Conservation (phyloP, 83 land plant species). For the Thuja plicata region DNA sequence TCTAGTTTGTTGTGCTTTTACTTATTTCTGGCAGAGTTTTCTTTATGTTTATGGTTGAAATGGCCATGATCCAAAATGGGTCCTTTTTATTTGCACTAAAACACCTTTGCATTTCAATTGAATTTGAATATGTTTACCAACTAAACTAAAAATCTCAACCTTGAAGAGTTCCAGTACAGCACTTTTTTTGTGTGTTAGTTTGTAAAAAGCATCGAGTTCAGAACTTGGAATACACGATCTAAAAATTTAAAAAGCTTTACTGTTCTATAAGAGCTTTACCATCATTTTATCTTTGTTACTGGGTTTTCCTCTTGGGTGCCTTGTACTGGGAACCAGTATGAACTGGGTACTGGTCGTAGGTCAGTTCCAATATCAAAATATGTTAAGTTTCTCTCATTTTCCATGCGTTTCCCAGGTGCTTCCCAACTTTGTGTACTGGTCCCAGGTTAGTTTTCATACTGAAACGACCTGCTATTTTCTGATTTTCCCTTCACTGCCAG, state of each 20-base stretch:
- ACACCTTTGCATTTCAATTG: neutral
- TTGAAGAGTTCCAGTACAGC: neutral
- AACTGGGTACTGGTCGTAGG: too few species aligned
- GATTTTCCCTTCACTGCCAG: too few species aligned
- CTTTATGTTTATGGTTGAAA: neutral
- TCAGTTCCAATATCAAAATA: too few species aligned
- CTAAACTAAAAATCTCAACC: neutral
- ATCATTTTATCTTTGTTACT: neutral
- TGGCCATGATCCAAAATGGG: neutral
- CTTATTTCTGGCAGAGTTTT: neutral
- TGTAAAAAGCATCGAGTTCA: neutral
- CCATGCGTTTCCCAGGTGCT: too few species aligned
- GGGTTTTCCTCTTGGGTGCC: too few species aligned
- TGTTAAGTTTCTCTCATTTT: too few species aligned
- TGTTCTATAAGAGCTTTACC: neutral
- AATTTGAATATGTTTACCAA: neutral
- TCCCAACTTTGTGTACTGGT: too few species aligned
- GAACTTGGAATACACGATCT: neutral
- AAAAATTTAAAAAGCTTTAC: neutral
- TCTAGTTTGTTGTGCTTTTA: neutral
- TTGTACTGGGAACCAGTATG: too few species aligned
- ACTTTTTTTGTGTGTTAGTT: neutral
- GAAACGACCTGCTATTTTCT: too few species aligned
- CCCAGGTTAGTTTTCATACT: too few species aligned
- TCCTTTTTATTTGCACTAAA: neutral